Evolutionary conservation across 257 asterid species (phyloP), one percentile per base, ranked within the genome.

Genomic region (Dorcoceras hygrometricum): DNA sequence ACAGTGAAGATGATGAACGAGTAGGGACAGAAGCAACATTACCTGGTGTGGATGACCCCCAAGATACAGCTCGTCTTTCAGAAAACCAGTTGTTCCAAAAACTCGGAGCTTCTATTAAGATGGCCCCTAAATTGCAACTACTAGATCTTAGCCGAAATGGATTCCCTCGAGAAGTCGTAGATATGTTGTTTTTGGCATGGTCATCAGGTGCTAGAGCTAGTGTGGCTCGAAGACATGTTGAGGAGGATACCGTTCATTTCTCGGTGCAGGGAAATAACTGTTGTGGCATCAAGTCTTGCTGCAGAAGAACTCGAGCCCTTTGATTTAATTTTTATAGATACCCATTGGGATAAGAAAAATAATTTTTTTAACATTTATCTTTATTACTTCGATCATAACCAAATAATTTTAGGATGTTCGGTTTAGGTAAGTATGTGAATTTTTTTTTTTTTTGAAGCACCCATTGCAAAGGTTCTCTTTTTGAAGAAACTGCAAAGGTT

Each of bases 61-160:
- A 48, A 32, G 75, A 67, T 76, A 69, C 23, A 48, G 68, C 10
- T 55, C 12, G n/a, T 8, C 60, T 25, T 67, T 28, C 65, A 20
- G 79, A 76, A 63, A 58, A 74, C 66, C 63, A 51, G 71, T 31
- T 65, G 68, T 62, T 85, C 71, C 87, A 79, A 53, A 73, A 83
- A 66, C 82, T 90, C 67, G 19, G 74, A 27, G 70, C 46, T 63
- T 84, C 89, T 32, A 77, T 87, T 68, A 63, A 71, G 69, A 61
- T 56, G 74, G 87, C 87, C 9, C 75, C 74, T 68, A 74, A 71
- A 25, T 70, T 94, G 57, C 76, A 80, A 59, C 29, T 74, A 55
- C 75, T 94, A 31, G 89, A 94, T 82, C 87, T 90, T 56, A 90
- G 97, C 70, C 69, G 74, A 27, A 88, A 94, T 24, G 84, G 88